Evolutionary conservation across 805 yeast genomes (phyloP), one percentile per base, ranked within the genome.

Genomic region (Ogataea ganodermae): DNA sequence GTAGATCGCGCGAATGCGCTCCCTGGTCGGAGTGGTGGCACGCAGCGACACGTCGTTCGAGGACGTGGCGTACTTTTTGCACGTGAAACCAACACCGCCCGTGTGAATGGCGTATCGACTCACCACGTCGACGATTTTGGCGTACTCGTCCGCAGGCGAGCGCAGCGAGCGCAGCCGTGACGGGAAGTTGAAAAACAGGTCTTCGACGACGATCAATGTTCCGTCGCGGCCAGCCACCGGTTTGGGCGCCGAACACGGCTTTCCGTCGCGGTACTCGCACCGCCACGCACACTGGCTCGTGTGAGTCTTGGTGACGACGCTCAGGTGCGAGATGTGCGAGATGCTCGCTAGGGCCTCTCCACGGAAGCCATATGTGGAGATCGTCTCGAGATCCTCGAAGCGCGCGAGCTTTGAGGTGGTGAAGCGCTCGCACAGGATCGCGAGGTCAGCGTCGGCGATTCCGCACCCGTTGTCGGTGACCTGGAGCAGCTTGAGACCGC

Each of bases 311-410:
- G 97, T 88, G 1, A 83, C 75, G 5, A 94, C 95, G 0, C 89
- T 75, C 1, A 94, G 70, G 48, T 90, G 84, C 0, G 97, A 76
- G 17, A 94, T 84, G 60, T 92, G 97, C 0, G 97, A 89, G 6
- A 94, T 91, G 61, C 94, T 84, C 1, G 98, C 97, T 41, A 94
- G 71, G 0, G 99, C 99, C 66, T 94, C 99, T 13, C 99, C 99
- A 46, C 99, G 75, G 63, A 94, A 94, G 4, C 99, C 99, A 64
- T 89, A 89, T 0, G 98, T 91, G 18, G 78, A 70, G 20, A 94
- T 79, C 3, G 74, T 64, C 42, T 72, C 70, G 48, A 94, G 74
- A 63, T 94, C 99, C 42, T 87, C 92, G 62, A 86, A 92, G 7
- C 68, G 73, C 1, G 67, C 51, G 20, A 94, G 67, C 65, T 94